These are phyloP conservation scores for Ganoderma lingzhi DNA, from an alignment of 1,284 basidiomycete genomes.

Conservation along the genomic window DNA sequence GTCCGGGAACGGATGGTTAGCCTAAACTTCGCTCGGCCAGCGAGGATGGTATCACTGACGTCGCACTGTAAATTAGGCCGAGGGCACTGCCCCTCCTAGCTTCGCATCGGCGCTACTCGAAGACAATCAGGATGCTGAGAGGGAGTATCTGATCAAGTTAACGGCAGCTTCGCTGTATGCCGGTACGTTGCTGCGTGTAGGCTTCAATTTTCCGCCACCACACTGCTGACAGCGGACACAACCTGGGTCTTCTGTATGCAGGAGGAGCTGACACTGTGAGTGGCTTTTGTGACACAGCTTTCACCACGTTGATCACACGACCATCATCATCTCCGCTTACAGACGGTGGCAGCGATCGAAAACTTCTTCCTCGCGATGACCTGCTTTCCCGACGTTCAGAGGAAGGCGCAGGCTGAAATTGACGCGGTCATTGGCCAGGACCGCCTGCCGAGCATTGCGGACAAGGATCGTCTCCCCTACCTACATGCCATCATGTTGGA, in stretches of 20 bases:
- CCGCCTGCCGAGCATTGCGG: conserved; percentile 38
- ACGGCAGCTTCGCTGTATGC: conserved; percentile 40
- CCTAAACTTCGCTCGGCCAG: background rate
- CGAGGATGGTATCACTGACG: background rate
- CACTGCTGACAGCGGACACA: conserved; percentile 6
- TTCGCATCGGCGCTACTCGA: conserved; percentile 37
- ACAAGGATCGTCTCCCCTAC: conserved; percentile 41
- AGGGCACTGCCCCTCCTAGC: conserved; percentile 39
- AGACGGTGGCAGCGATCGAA: conserved; percentile 40
- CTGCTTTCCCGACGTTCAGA: conserved; percentile 40
- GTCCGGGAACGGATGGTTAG: conserved; percentile 37
- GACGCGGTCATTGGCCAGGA: conserved; percentile 38
- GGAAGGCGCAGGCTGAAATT: conserved; percentile 42
- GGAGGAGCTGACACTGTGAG: conserved; percentile 41
- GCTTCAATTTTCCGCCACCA: background rate
- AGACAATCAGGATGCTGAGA: conserved; percentile 28
- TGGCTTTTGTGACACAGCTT: background rate
- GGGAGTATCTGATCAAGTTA: conserved; percentile 41
- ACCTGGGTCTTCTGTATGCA: conserved; percentile 17
- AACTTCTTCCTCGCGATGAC: conserved; percentile 43
- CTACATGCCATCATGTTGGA: conserved; percentile 41
- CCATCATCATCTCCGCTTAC: conserved; percentile 1
- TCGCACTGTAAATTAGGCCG: conserved; percentile 29
- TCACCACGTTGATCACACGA: background rate
- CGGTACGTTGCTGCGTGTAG: conserved; percentile 25